phyloP scores from a whole-genome alignment of 2,329 filamentous ascomycete genomes.

The Colletotrichum somersetense region DNA sequence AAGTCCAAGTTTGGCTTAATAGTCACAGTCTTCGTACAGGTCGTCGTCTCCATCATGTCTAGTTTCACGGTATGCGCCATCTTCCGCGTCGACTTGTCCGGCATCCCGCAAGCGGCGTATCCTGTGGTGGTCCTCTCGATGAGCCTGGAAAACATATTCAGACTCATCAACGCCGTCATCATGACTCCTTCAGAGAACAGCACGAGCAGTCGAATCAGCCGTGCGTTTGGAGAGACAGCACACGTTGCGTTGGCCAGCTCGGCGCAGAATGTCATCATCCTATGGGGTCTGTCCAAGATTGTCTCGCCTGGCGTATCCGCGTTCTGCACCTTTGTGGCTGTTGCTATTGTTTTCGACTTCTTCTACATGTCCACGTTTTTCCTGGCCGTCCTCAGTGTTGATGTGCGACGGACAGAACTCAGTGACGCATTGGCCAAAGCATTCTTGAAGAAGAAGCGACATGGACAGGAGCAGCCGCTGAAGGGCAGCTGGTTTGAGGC shows the following conservation, averaged over 20 bases:
- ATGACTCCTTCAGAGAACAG: constrained; percentile 76
- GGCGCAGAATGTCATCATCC: constrained; percentile 75
- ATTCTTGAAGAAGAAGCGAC: constrained; percentile 56
- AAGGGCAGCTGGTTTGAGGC: constrained; percentile 69
- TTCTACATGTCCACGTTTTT: constrained; percentile 86
- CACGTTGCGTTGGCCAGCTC: constrained; percentile 77
- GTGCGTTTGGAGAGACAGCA: constrained; percentile 80
- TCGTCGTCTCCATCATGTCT: constrained; percentile 78
- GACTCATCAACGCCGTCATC: constrained; percentile 82
- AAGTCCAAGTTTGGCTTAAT: constrained; percentile 82
- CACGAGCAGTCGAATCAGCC: constrained; percentile 76
- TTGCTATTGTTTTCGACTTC: constrained; percentile 82
- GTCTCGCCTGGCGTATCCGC: constrained; percentile 79
- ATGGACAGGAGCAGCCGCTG: constrained; percentile 50
- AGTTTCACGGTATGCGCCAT: constrained; percentile 85
- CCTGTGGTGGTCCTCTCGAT: constrained; percentile 82
- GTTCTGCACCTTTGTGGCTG: constrained; percentile 81
- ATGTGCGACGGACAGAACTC: constrained; percentile 81
- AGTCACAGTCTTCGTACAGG: constrained; percentile 77
- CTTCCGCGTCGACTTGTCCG: constrained; percentile 79
- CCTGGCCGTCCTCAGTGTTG: constrained; percentile 81
- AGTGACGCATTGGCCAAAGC: constrained; percentile 76
- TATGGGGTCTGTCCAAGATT: constrained; percentile 74
- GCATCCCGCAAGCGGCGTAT: constrained; percentile 80
- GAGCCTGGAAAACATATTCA: constrained; percentile 83